Evolutionary conservation across 31 red algal species (phyloP).

Genomic region (Odonthalia washingtoniensis): DNA sequence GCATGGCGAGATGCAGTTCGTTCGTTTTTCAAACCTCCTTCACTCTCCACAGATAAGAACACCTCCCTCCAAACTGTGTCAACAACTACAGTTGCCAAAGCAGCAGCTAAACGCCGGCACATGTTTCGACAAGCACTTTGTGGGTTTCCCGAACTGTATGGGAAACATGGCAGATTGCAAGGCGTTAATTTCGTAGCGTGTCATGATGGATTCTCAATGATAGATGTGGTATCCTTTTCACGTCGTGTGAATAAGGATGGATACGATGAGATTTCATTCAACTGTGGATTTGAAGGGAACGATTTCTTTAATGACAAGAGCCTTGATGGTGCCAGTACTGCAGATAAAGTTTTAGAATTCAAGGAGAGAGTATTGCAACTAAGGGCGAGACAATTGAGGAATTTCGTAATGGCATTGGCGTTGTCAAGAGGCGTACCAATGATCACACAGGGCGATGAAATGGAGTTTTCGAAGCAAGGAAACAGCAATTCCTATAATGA

Average conservation of each 20-base stretch:
- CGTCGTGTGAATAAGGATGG: conserved; percentile 64
- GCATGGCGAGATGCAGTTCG: conserved; percentile 66
- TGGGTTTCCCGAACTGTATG: conserved; percentile 60
- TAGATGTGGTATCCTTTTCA: conserved; percentile 63
- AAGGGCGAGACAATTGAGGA: conserved; percentile 52
- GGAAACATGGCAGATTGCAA: conserved; percentile 29
- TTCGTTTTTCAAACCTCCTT: conserved; percentile 53
- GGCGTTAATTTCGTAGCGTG: conserved; percentile 80
- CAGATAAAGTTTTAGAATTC: not conserved
- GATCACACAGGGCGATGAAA: conserved; percentile 74
- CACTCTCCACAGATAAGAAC: not conserved
- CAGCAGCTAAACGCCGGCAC: no score
- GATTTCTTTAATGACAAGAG: no score
- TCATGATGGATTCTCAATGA: conserved; percentile 81
- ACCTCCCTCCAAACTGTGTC: not conserved
- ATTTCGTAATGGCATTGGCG: conserved; percentile 63
- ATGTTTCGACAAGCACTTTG: conserved; percentile 69
- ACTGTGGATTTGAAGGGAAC: conserved; percentile 69
- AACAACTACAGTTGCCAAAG: not conserved
- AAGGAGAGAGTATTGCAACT: conserved; percentile 5
- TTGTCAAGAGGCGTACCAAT: conserved; percentile 74
- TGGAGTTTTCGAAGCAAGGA: conserved; percentile 67
- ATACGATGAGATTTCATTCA: conserved; percentile 72
- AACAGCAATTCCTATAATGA: conserved; percentile 71
- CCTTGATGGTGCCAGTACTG: not conserved